phyloP scores from a whole-genome alignment of 73 alveolate species.

The Blepharisma japonicum region DNA sequence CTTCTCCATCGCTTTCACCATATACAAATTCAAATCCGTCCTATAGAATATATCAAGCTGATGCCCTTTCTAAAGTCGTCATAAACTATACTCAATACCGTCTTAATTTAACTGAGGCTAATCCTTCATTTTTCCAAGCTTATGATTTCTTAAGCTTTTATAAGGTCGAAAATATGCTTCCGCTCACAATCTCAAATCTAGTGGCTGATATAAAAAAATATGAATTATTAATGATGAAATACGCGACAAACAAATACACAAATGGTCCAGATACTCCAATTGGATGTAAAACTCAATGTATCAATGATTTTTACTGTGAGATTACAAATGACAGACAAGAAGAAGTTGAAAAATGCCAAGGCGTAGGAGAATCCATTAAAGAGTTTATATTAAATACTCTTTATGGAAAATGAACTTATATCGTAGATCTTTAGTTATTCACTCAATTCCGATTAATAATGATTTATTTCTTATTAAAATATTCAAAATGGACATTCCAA shows the following conservation, averaged over 20 bases:
- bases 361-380: neutral
- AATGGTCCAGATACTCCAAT: neutral
- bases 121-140: neutral
- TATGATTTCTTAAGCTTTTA: neutral
- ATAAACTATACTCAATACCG: conserved; percentile 7
- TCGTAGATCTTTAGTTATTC: too few relatives aligned
- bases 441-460: too few relatives aligned
- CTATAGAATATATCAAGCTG: conserved; percentile 12
- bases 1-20: neutral
- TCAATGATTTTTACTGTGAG: neutral
- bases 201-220: neutral
- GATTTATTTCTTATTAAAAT: too few relatives aligned
- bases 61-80: neutral
- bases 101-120: neutral
- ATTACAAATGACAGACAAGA: conserved; percentile 3
- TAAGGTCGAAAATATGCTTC: neutral
- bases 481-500: neutral
- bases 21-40: neutral
- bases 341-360: neutral
- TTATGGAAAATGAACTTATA: conserved; percentile 14
- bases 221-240: conserved; percentile 7
- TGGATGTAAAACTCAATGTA: neutral
- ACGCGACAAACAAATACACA: neutral
- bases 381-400: neutral
- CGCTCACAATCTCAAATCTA: neutral